phyloP scores from a whole-genome alignment of 1,284 basidiomycete species.

The Leccinum pseudoinsigne region DNA sequence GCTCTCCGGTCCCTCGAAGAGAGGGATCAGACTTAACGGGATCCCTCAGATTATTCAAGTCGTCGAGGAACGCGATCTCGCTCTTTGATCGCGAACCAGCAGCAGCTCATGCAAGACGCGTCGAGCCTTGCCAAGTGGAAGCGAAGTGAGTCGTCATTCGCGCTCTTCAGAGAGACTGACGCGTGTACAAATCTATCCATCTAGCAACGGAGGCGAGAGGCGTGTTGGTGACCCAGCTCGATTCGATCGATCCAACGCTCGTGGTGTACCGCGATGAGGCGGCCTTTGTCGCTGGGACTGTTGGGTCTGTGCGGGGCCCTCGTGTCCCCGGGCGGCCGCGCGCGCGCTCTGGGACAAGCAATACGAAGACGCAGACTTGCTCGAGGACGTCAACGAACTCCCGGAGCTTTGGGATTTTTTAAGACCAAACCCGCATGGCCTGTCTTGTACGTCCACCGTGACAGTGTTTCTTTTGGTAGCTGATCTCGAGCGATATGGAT shows the following conservation, averaged over 20 bases:
- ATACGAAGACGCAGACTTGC: slow-evolving; percentile 80
- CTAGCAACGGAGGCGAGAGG: slow-evolving; percentile 82
- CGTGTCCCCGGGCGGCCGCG: slow-evolving; percentile 71
- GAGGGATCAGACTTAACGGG: slow-evolving; percentile 76
- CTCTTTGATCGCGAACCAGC: slow-evolving; percentile 50
- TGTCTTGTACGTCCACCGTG: too few relatives aligned
- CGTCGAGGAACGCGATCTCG: slow-evolving; percentile 66
- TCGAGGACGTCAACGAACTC: slow-evolving; percentile 92
- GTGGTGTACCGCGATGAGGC: slow-evolving; percentile 97
- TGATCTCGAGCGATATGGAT: too few relatives aligned
- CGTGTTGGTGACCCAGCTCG: slow-evolving; percentile 92
- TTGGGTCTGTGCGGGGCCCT: slow-evolving; percentile 97
- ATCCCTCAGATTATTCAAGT: slow-evolving; percentile 69
- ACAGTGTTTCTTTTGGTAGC: too few relatives aligned
- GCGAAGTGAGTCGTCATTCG: slow-evolving; percentile 51
- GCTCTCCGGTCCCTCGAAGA: slow-evolving; percentile 68
- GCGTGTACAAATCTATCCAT: slow-evolving; percentile 11
- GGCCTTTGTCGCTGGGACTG: slow-evolving; percentile 93
- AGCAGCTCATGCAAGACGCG: slow-evolving; percentile 64
- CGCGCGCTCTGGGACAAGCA: slow-evolving; percentile 88
- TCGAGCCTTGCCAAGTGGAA: slow-evolving; percentile 92
- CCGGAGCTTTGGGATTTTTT: slow-evolving; percentile 75
- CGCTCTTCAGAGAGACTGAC: neutral
- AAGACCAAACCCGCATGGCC: too few relatives aligned
- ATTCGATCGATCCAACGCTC: slow-evolving; percentile 96